phyloP scores from a whole-genome alignment of 176 grass and related monocot genomes.

The Zea luxurians region DNA sequence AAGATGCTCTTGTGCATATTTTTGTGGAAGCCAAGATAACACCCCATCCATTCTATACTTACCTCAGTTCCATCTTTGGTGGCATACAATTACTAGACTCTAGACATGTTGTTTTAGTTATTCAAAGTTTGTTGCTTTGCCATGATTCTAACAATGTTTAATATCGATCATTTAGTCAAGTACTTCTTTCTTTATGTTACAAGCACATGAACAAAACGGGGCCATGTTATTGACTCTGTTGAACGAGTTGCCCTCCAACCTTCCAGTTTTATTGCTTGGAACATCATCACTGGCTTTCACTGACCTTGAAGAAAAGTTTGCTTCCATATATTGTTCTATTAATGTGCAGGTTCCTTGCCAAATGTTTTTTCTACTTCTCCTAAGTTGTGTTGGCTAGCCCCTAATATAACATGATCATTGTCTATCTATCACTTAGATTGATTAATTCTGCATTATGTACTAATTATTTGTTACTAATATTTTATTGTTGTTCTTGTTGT shows the following conservation, averaged over 20 bases:
- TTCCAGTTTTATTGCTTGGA: conserved; percentile 86
- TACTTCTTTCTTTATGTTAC: conserved; percentile 36
- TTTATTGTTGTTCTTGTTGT: not conserved
- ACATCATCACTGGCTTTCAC: conserved; percentile 71
- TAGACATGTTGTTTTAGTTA: conserved; percentile 25
- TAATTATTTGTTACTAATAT: conserved; percentile 10
- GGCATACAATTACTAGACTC: conserved; percentile 83
- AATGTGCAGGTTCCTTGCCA: conserved; percentile 69
- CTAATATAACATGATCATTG: not conserved
- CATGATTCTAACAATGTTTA: conserved; percentile 19
- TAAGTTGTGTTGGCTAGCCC: conserved; percentile 19
- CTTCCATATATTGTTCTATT: conserved; percentile 79
- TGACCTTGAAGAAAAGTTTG: conserved; percentile 74
- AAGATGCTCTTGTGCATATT: conserved; percentile 99
- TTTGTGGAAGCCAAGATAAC: conserved; percentile 99
- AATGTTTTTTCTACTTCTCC: conserved; percentile 25
- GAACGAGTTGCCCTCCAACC: conserved; percentile 89
- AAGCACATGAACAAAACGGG: conserved; percentile 92
- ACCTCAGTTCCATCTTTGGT: conserved; percentile 99
- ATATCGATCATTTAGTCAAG: conserved; percentile 17
- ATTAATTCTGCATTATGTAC: conserved; percentile 4
- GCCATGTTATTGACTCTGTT: conserved; percentile 86
- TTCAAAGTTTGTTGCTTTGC: conserved; percentile 29
- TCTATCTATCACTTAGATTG: conserved; percentile 1
- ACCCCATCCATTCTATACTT: conserved; percentile 92